phyloP scores from a whole-genome alignment of 352 stramenopile genomes.

The Phytophthora capsici region DNA sequence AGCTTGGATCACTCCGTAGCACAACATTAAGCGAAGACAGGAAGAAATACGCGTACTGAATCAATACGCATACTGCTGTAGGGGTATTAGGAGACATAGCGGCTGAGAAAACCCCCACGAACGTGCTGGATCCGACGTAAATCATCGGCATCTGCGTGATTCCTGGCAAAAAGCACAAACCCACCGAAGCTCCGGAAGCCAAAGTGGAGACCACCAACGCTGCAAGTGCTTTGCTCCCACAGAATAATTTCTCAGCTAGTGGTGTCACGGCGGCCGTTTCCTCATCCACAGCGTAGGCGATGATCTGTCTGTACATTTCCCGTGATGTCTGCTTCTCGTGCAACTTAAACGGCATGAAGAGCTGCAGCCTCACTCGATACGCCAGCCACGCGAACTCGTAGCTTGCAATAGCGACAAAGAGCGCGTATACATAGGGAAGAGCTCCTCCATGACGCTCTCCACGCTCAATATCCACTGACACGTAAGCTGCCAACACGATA shows the following conservation, averaged over 20 bases:
- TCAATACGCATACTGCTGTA: conserved; percentile 49
- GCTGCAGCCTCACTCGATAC: conserved; percentile 57
- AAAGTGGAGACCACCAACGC: conserved; percentile 20
- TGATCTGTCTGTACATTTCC: conserved; percentile 76
- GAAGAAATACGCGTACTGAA: conserved; percentile 61
- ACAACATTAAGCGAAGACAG: conserved; percentile 60
- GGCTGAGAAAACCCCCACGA: conserved; percentile 44
- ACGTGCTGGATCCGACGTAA: conserved; percentile 48
- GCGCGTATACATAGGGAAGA: conserved; percentile 57
- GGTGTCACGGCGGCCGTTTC: conserved; percentile 60
- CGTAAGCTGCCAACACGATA: conserved; percentile 41
- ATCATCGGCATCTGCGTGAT: conserved; percentile 43
- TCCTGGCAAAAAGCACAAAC: conserved; percentile 31
- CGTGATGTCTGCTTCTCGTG: conserved; percentile 72
- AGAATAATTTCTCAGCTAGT: conserved; percentile 47
- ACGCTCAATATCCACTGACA: conserved; percentile 39
- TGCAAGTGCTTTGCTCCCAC: conserved; percentile 38
- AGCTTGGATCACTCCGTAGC: conserved; percentile 24
- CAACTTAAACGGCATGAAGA: conserved; percentile 73
- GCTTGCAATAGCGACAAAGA: conserved; percentile 50
- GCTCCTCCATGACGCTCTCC: conserved; percentile 28
- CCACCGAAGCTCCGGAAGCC: conserved; percentile 16
- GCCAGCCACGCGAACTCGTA: conserved; percentile 70
- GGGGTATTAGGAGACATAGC: conserved; percentile 53
- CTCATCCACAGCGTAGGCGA: conserved; percentile 67